Percentiles rank a stretch among this genome's conserved stretches.
phyloP scores from a whole-genome alignment of 225 moss, liverwort and hornwort genomes.

The Antitrichia curtipendula region DNA sequence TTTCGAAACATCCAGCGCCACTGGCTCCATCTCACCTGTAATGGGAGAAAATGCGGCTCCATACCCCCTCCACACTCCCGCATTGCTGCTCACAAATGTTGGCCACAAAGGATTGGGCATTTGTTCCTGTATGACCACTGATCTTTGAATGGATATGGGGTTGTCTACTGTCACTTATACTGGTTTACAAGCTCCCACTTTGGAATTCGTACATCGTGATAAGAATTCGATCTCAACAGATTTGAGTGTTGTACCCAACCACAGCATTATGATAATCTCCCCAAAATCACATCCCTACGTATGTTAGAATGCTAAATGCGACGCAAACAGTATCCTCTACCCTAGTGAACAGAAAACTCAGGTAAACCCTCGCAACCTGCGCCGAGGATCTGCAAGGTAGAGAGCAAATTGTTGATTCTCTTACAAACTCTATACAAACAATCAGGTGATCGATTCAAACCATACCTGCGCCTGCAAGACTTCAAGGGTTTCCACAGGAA shows the following conservation, averaged over 20 bases:
- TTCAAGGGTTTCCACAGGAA: slow-evolving; percentile 16
- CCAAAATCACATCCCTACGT: background rate
- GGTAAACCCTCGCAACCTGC: background rate
- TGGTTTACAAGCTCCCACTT: background rate
- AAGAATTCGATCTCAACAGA: background rate
- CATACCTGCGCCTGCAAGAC: slow-evolving; percentile 35
- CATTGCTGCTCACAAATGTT: slow-evolving; percentile 76
- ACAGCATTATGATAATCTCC: background rate
- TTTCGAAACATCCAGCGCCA: slow-evolving; percentile 49
- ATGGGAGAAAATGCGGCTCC: slow-evolving; percentile 80
- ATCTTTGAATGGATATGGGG: background rate
- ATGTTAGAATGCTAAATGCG: background rate
- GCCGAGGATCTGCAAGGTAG: background rate
- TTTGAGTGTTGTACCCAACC: background rate
- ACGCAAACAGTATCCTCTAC: background rate
- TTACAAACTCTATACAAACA: background rate
- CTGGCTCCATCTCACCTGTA: slow-evolving; percentile 81
- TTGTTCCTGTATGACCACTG: slow-evolving; percentile 38
- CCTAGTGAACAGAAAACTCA: background rate
- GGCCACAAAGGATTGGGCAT: slow-evolving; percentile 57
- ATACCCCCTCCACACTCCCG: slow-evolving; percentile 92
- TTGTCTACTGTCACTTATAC: background rate
- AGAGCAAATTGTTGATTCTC: background rate
- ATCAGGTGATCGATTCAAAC: background rate
- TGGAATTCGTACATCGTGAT: background rate